These are phyloP conservation scores for Pseudozyma thailandica DNA, from an alignment of 1,284 basidiomycete species.

Conservation along the genomic window DNA sequence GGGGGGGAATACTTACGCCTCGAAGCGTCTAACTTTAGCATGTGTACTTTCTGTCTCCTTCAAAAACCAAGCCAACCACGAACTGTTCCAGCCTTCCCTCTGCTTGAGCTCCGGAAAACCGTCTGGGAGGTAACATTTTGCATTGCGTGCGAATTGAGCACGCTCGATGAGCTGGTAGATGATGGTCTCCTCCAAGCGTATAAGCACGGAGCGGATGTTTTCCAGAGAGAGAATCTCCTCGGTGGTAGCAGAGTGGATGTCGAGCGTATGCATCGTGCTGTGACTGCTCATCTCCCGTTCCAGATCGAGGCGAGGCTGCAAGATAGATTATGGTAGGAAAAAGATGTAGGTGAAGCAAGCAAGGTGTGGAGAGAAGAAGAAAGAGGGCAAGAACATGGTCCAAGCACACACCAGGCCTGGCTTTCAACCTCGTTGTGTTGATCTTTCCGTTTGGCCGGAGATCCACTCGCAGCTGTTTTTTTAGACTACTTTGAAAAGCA, in stretches of 20 bases:
- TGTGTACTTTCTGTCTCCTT: constrained; percentile 93
- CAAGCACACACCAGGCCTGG: no score
- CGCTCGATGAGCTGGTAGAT: constrained; percentile 93
- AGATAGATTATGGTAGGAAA: no score
- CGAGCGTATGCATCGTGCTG: constrained; percentile 55
- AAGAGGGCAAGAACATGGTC: no score
- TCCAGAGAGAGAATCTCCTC: constrained; percentile 78
- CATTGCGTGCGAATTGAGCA: constrained; percentile 94
- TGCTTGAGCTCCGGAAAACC: constrained; percentile 77
- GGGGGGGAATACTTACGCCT: constrained; percentile 28
- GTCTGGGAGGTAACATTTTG: constrained; percentile 84
- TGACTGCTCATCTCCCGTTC: constrained; percentile 51
- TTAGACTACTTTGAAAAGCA: no score
- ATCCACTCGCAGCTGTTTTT: no score
- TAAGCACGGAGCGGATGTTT: constrained; percentile 85
- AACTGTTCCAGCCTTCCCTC: constrained; percentile 80
- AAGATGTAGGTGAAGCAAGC: no score
- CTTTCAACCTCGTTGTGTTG: no score
- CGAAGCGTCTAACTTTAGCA: constrained; percentile 68
- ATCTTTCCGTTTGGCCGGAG: no score
- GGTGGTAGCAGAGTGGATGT: constrained; percentile 51
- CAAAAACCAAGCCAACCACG: constrained; percentile 97
- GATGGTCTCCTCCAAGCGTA: constrained; percentile 95
- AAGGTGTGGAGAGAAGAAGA: no score
- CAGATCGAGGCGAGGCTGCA: no score